phyloP scores from a whole-genome alignment of 768 basidiomycete genomes.

The Daedaleopsis nitida region DNA sequence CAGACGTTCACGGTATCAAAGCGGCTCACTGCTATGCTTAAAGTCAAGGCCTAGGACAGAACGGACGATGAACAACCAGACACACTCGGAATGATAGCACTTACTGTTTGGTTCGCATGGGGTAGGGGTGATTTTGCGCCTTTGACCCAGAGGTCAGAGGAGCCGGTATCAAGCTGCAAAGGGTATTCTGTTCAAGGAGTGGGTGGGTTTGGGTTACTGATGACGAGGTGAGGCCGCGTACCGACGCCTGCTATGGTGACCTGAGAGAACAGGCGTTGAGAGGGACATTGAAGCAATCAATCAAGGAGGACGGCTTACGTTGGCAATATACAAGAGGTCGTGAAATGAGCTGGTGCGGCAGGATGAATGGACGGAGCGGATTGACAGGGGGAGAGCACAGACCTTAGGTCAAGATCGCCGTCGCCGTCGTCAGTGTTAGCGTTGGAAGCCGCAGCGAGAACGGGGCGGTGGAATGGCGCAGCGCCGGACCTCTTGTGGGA shows the following conservation, averaged over 20 bases:
- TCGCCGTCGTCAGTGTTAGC: slow-evolving; percentile 14
- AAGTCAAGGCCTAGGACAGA: slow-evolving; percentile 40
- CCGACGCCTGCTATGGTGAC: slow-evolving; percentile 65
- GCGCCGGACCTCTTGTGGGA: slow-evolving; percentile 40
- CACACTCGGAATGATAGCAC: slow-evolving; percentile 9
- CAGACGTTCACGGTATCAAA: no score
- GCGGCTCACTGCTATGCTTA: slow-evolving; percentile 64
- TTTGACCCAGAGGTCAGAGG: slow-evolving; percentile 73
- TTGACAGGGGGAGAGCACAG: neutral
- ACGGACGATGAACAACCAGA: slow-evolving; percentile 5
- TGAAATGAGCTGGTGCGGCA: slow-evolving; percentile 57
- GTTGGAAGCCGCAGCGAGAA: slow-evolving; percentile 32
- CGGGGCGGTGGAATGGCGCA: slow-evolving; percentile 19
- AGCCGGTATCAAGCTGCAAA: slow-evolving; percentile 85
- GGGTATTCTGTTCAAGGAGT: slow-evolving; percentile 51
- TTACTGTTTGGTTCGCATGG: slow-evolving; percentile 23
- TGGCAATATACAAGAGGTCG: slow-evolving; percentile 78
- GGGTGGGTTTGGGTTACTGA: neutral
- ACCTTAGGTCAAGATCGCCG: slow-evolving; percentile 38
- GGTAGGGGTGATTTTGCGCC: slow-evolving; percentile 22
- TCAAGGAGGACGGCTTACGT: slow-evolving; percentile 49
- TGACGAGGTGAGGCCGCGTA: slow-evolving; percentile 34
- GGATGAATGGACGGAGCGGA: neutral
- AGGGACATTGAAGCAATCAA: neutral
- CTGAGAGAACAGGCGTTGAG: slow-evolving; percentile 37